Conservation (phyloP, 495 filamentous ascomycete genomes). For the Neurospora sp. region DNA sequence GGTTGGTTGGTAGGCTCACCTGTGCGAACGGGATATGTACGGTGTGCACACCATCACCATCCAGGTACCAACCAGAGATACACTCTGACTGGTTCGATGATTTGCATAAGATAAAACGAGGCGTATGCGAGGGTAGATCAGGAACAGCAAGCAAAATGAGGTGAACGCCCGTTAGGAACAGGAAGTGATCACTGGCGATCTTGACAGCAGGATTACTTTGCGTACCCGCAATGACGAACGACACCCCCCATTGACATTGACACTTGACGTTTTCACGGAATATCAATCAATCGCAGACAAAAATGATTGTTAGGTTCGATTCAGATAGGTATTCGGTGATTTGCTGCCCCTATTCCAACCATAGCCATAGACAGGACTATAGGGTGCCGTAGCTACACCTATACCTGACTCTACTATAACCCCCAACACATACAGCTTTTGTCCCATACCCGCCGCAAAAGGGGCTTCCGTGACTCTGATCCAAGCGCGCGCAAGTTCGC, state of each 20-base stretch:
- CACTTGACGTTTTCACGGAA: neutral
- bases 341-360: neutral
- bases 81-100: neutral
- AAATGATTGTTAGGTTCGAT: neutral
- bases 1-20: neutral
- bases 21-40: neutral
- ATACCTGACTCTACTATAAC: neutral
- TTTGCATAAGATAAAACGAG: neutral
- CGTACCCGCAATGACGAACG: neutral
- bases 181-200: neutral
- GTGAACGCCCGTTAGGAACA: neutral
- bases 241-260: neutral
- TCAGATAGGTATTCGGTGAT: neutral
- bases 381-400: neutral
- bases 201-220: neutral
- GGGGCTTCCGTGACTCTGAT: neutral
- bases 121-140: neutral
- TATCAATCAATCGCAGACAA: neutral
- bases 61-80: neutral
- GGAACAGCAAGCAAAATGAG: neutral
- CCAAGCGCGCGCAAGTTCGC: neutral
- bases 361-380: neutral
- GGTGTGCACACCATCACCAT: neutral
- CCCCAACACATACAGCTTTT: neutral
- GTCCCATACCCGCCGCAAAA: neutral